Percentiles rank a stretch among this genome's conserved stretches.
Conservation (phyloP, 75 land plant genomes). For the Pseudotsuga menziesii region DNA sequence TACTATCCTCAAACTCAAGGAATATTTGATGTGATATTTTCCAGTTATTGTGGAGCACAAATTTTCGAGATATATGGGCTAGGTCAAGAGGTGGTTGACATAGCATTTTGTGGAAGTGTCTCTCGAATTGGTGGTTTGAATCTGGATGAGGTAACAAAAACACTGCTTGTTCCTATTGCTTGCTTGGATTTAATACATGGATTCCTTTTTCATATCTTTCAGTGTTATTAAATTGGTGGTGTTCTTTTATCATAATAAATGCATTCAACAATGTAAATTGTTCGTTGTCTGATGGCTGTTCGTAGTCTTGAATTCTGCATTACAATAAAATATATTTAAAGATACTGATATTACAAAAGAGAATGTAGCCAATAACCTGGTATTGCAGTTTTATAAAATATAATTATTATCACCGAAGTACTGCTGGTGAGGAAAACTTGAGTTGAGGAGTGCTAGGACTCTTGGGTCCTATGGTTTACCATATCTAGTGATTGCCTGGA, state of each 20-base stretch:
- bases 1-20: neutral
- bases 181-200: neutral
- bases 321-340: neutral
- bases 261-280: neutral
- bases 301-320: neutral
- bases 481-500: neutral
- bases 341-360: neutral
- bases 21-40: conserved; percentile 3
- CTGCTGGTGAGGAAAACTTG: neutral
- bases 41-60: conserved; percentile 98
- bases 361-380: neutral
- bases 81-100: conserved; percentile 78
- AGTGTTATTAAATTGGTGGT: neutral
- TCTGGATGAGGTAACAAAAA: conserved; percentile 69
- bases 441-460: neutral
- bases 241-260: neutral
- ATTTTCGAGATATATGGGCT: conserved; percentile 98
- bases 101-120: conserved; percentile 86
- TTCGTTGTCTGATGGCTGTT: neutral
- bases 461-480: neutral
- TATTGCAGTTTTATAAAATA: neutral
- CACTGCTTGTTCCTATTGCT: neutral
- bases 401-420: neutral
- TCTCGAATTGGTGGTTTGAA: conserved; percentile 86
- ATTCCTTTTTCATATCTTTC: neutral